Percentiles rank a stretch among this genome's conserved stretches.
Conservation (phyloP, 2,329 filamentous ascomycete species). For the Scedosporium boydii region DNA sequence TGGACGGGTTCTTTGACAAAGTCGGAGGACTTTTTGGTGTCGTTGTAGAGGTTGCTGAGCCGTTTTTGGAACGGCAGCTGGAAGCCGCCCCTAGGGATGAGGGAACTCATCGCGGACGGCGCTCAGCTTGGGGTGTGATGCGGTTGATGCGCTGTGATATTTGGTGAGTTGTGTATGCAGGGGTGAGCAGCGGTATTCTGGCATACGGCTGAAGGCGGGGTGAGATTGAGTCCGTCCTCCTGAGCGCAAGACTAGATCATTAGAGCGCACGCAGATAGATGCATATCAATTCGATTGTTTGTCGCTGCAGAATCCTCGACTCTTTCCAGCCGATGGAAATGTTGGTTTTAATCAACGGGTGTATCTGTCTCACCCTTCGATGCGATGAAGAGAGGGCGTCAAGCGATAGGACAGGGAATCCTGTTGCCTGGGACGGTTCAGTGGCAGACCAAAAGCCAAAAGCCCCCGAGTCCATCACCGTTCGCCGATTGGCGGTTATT, state of each 20-base stretch:
- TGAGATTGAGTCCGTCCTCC: too few species aligned
- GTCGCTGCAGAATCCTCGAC: too few species aligned
- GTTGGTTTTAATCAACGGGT: background rate
- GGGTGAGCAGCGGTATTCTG: too few species aligned
- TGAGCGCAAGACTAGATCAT: too few species aligned
- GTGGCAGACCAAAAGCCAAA: background rate
- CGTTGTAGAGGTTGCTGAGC: slow-evolving; percentile 66
- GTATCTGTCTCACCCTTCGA: background rate
- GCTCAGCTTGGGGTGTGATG: background rate
- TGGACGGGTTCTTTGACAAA: slow-evolving; percentile 58
- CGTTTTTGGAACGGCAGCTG: slow-evolving; percentile 51
- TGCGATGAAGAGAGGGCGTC: background rate
- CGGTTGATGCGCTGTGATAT: background rate
- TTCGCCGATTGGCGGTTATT: slow-evolving; percentile 1
- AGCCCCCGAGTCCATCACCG: background rate
- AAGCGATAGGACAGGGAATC: background rate
- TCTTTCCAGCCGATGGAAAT: too few species aligned
- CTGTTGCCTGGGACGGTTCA: background rate
- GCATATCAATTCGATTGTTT: too few species aligned
- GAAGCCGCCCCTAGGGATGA: slow-evolving; percentile 40
- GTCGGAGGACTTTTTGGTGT: slow-evolving; percentile 70
- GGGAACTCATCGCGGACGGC: slow-evolving; percentile 35
- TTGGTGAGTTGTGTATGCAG: background rate
- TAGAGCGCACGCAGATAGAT: too few species aligned
- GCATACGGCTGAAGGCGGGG: too few species aligned